Evolutionary conservation across 495 filamentous ascomycete genomes (phyloP), one percentile per base, ranked within the genome.

Genomic region (Poronia punctata): DNA sequence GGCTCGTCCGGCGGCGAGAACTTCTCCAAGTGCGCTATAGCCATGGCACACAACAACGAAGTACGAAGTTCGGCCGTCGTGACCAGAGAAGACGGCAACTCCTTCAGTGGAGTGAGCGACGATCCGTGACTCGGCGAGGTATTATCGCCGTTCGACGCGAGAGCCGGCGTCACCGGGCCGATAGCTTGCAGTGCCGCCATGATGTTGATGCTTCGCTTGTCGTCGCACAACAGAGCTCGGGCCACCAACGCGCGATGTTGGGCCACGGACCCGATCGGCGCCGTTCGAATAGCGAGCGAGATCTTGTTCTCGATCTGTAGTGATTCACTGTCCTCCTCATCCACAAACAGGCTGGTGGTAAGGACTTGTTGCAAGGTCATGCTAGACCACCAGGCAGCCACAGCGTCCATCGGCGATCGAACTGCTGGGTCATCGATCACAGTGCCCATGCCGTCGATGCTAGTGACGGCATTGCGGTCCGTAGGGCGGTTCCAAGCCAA

Each of bases 381-480:
- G 48, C 78, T 83, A 1, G 88, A 93, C 68, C 79, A 90, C 90
- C 89, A 95, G 1, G 89, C 84, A 10, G 89, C 85, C 14, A 95
- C 72, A 18, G 86, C 88, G 57, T 97, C 90, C 43, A 95, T 75
- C 6, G 89, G 86, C 9, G 86, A 89, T 22, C 84, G 79, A 35
- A 96, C 88, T 4, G 88, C 81, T 27, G 78, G 75, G 50, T 97
- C 90, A 24, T 90, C 85, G 14, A 90, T 83, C 8, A 95, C 86
- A 10, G 79, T 71, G 55, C 94, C 84, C 65, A 94, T 82, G 18
- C 84, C 76, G 29, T 82, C 82, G 36, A 81, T 79, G 21, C 74
- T 62, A 7, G 73, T 68, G 12, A 69, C 64, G 1, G 78, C 71
- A 17, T 81, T 74, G 48, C 83, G 69, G 10, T 78, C 77, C 1